Percentiles rank a stretch among this genome's conserved stretches.
These are phyloP conservation scores for Fibroporia radiculosa DNA, from an alignment of 768 basidiomycete genomes.

Conservation along the genomic window DNA sequence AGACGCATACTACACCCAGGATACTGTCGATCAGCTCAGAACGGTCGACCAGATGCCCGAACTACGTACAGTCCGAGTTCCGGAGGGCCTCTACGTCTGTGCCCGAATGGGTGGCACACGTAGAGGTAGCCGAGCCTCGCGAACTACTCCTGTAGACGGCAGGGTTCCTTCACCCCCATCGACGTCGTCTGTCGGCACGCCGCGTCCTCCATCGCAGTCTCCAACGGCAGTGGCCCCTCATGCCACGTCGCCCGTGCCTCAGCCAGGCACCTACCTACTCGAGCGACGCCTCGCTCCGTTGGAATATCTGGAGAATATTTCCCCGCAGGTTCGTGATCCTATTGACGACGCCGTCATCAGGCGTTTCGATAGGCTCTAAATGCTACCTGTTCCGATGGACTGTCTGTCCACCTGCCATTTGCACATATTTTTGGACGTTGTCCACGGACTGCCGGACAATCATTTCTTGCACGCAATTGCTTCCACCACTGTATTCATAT, in stretches of 20 bases:
- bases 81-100: constrained; percentile 54
- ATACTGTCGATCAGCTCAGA: constrained; percentile 45
- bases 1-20: constrained; percentile 77
- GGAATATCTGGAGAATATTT: constrained; percentile 21
- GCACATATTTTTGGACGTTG: too few relatives aligned
- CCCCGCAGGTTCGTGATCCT: constrained; percentile 18
- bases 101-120: constrained; percentile 37
- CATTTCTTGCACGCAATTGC: too few relatives aligned
- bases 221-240: background rate
- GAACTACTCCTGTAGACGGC: background rate
- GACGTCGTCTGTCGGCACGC: background rate
- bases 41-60: constrained; percentile 54
- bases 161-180: background rate
- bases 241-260: background rate
- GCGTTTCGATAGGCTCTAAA: too few relatives aligned
- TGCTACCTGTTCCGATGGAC: too few relatives aligned
- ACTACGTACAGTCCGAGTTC: constrained; percentile 46
- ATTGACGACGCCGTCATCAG: constrained; percentile 19
- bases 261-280: background rate
- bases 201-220: background rate
- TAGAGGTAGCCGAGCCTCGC: constrained; percentile 1
- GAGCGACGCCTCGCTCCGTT: constrained; percentile 17
- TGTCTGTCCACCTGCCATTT: too few relatives aligned
- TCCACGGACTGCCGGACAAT: too few relatives aligned
- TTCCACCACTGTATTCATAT: too few relatives aligned